Evolutionary conservation across 1,139 yeast genomes (phyloP), one percentile per base, ranked within the genome.

Genomic region (Lodderomyces metapsilosis): DNA sequence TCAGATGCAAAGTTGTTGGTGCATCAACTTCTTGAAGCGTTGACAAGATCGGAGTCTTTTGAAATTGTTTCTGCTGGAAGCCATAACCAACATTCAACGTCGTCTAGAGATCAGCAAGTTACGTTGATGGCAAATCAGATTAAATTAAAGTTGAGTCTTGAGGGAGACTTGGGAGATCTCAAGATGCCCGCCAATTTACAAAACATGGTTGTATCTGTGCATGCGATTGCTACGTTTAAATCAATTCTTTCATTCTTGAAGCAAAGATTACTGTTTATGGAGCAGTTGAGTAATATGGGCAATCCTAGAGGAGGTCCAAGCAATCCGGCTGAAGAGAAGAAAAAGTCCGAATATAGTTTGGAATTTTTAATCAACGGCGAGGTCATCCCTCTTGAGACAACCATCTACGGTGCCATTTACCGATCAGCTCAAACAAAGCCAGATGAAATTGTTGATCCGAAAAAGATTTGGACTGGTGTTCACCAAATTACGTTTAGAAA

Each of bases 141-240:
- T 34, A 80, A 80, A 46, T 53, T 89, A 10, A 77, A 73, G 46
- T 67, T 89, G 15, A 59, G 58, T 2, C 59, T 59, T n/a, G 66
- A 58, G 7, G 57, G 52, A 9, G 43, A 39, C 10, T 39, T 46
- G 6, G 47, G 51, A 12, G 63, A 57, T 2, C 55, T 55, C 18
- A 48, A 48, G 23, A 43, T 64, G 1, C 68, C 74, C 1, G 53
- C 60, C 1, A 57, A 54, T 6, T 53, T 69, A 50, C 66, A 66
- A 30, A 66, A 68, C 28, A 56, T 83, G 54, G 63, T 80, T 25
- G 64, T 89, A 15, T 76, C 91, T 13, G 86, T 87, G n/a, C 96
- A 89, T 58, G 95, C 95, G 0, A 83, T 89, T 52, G 95, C 96
- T 0, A 85, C 96, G 0, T 84, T 88, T 56, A 78, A 76, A 45